Evolutionary conservation across 2,329 filamentous ascomycete genomes (phyloP).

Genomic region (Fusarium nelsonii): DNA sequence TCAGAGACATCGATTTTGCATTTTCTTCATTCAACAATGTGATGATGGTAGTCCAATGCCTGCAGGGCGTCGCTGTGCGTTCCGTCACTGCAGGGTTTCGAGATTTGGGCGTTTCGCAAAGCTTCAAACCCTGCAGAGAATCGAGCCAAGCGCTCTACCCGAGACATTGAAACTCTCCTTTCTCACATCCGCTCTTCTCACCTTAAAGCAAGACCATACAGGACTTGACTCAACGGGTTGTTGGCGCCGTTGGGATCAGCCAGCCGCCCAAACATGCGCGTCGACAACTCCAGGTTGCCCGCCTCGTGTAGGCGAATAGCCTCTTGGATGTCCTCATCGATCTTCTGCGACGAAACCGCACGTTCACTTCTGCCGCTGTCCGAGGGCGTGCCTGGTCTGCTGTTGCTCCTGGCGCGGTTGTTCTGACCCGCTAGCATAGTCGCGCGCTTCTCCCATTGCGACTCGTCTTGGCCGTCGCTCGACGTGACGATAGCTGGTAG

Average conservation of each 20-base stretch:
- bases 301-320: conserved; percentile 94
- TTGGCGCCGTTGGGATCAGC: conserved; percentile 88
- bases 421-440: conserved; percentile 83
- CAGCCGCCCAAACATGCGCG: conserved; percentile 84
- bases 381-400: conserved; percentile 56
- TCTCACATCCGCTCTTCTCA: conserved; percentile 53
- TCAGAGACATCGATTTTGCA: conserved; percentile 2
- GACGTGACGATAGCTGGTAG: conserved; percentile 77
- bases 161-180: conserved; percentile 20
- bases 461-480: conserved; percentile 67
- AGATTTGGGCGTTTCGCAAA: conserved; percentile 17
- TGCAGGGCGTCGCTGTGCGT: conserved; percentile 3
- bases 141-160: conserved; percentile 10
- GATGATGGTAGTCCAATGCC: conserved; percentile 1
- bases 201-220: conserved; percentile 93
- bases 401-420: conserved; percentile 58
- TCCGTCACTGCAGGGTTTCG: conserved; percentile 18
- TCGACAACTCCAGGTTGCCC: conserved; percentile 82
- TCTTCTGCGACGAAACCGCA: conserved; percentile 61
- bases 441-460: conserved; percentile 91
- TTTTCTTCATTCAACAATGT: conserved; percentile 2
- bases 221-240: conserved; percentile 93
- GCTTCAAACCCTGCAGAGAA: conserved; percentile 17
- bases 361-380: conserved; percentile 42
- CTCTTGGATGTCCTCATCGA: conserved; percentile 85